phyloP scores from a whole-genome alignment of 495 filamentous ascomycete species.

The Penicillium psychrofluorescens region DNA sequence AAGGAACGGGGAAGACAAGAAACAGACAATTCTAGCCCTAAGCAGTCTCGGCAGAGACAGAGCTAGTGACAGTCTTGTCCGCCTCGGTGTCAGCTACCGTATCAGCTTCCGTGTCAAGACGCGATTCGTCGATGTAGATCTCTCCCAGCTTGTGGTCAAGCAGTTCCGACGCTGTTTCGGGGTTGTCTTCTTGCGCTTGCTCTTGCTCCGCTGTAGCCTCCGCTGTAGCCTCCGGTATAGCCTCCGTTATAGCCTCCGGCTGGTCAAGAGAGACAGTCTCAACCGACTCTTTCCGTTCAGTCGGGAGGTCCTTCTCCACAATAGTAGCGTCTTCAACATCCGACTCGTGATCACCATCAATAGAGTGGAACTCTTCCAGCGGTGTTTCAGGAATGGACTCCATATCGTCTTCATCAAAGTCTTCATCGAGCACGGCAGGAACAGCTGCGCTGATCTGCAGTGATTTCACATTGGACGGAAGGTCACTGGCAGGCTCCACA shows the following conservation, averaged over 20 bases:
- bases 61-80: no score
- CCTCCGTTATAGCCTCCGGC: neutral
- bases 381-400: slow-evolving; percentile 12
- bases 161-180: neutral
- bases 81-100: neutral
- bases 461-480: slow-evolving; percentile 14
- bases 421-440: slow-evolving; percentile 10
- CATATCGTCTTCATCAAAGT: slow-evolving; percentile 7
- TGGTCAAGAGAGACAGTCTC: neutral
- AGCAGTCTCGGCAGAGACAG: no score
- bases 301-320: neutral
- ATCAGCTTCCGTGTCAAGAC: neutral
- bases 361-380: slow-evolving; percentile 44
- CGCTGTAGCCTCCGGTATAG: no score
- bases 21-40: no score
- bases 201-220: no score
- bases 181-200: neutral
- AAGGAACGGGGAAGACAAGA: no score
- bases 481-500: slow-evolving; percentile 4
- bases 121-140: neutral
- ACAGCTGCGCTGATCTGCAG: slow-evolving; percentile 9
- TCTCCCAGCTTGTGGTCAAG: neutral
- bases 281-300: neutral
- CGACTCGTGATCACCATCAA: slow-evolving; percentile 7
- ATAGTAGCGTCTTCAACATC: neutral